Base-by-base conservation (phyloP, 768 basidiomycete species). In the Russula abietina region DNA sequence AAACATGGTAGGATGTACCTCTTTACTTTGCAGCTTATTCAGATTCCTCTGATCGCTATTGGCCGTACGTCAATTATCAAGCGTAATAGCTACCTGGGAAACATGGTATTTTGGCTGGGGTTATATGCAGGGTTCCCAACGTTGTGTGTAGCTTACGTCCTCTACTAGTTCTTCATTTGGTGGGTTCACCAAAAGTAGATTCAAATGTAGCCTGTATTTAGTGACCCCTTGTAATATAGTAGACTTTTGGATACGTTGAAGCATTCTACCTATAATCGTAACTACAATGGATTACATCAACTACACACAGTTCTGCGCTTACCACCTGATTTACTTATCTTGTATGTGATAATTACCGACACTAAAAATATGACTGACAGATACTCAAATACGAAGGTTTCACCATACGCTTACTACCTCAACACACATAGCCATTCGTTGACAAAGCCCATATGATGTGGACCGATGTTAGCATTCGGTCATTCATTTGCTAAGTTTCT, bases 81-180 rank as follows among this genome's bases (percentile, higher is more conserved):
- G 73, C 79, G 82, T 64, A 95, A 95, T 76, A 89, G 85, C 69
- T 80, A 89, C 4, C 72, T 96, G 70, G 89, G 89, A 1, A 91
- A 91, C 65, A 74, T 93, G 51, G 84, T 96, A 36, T 98, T 99
- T 73, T 99, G 97, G 97, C 67, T 93, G 24, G 94, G 94, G 3
- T 80, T 98, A 28, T 91, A 89, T 68, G 85, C 86, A 7, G 96
- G 96, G 16, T 93, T 98, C 80, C 97, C 97, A 1, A 74, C 98
- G 59, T 81, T 99, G 17, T 95, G 93, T 66, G 91, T 95, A 22
- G 88, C 79, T 26, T 88, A 85, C 65, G 78, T 81, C 59, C 79
- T 80, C 41, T 84, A 84, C 66, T 87, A 69, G 77, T 57, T 30
- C 12, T 16, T 26, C 19, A 10, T 7, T 2, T 24, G 22, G 28